These are phyloP conservation scores for Monosporascus sp. DNA, from an alignment of 2,329 filamentous ascomycete species.

Conservation along the genomic window DNA sequence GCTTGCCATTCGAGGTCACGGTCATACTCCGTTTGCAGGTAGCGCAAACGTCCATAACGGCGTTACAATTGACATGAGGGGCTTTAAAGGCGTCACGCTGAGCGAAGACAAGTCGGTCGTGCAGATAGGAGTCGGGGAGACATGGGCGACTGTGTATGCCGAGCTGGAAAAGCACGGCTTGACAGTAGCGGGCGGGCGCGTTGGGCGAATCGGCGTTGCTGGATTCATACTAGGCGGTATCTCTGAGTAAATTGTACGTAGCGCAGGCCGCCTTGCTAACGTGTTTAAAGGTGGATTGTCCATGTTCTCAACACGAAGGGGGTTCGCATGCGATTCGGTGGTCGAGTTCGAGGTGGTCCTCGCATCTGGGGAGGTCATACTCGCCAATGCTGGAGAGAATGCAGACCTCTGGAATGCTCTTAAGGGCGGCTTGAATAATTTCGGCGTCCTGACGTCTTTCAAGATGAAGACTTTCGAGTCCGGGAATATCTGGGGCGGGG, in stretches of 20 bases:
- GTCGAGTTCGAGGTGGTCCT: slow-evolving; percentile 13
- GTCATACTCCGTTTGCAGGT: slow-evolving; percentile 11
- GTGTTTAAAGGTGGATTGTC: slow-evolving; percentile 3
- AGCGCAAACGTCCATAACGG: slow-evolving; percentile 13
- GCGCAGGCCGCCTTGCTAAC: neutral
- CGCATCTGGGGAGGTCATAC: slow-evolving; percentile 6
- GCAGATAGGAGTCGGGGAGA: slow-evolving; percentile 10
- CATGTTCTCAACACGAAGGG: slow-evolving; percentile 6
- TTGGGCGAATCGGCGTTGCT: slow-evolving; percentile 9
- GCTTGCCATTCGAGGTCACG: slow-evolving; percentile 11
- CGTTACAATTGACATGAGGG: slow-evolving; percentile 15
- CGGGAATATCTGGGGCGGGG: slow-evolving; percentile 9
- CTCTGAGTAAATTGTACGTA: neutral
- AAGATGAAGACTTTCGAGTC: slow-evolving; percentile 10
- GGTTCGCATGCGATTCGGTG: slow-evolving; percentile 16
- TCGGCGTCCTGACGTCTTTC: slow-evolving; percentile 12
- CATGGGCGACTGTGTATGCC: slow-evolving; percentile 9
- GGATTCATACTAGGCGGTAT: slow-evolving; percentile 9
- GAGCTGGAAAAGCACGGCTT: slow-evolving; percentile 10
- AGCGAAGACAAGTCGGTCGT: slow-evolving; percentile 7
- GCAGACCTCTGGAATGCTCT: slow-evolving; percentile 14
- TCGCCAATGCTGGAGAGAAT: slow-evolving; percentile 9
- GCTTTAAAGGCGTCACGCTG: slow-evolving; percentile 9
- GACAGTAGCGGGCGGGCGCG: slow-evolving; percentile 8
- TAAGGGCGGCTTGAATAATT: slow-evolving; percentile 15